Conservation (phyloP, 2,329 filamentous ascomycete genomes). For the Nannizzia gypsea region DNA sequence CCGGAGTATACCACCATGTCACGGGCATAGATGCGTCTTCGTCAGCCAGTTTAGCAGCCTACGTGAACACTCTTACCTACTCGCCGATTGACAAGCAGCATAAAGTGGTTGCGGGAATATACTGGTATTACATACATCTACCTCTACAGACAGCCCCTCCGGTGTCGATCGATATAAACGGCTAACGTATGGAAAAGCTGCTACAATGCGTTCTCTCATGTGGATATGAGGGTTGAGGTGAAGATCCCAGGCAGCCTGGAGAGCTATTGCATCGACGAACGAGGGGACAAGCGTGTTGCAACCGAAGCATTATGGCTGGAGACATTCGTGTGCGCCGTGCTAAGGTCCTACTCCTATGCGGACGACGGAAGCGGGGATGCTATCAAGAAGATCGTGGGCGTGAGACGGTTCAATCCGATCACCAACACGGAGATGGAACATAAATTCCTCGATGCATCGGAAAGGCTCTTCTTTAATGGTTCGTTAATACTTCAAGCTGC, state of each 20-base stretch:
- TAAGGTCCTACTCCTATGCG: constrained; percentile 91
- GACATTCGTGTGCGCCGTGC: constrained; percentile 88
- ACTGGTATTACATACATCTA: constrained; percentile 58
- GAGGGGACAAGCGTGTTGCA: constrained; percentile 84
- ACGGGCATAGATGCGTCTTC: constrained; percentile 95
- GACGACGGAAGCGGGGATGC: constrained; percentile 89
- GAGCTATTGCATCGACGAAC: constrained; percentile 93
- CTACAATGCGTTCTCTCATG: constrained; percentile 96
- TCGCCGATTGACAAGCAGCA: constrained; percentile 69
- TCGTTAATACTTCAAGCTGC: constrained; percentile 8
- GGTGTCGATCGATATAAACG: not conserved
- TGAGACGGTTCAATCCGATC: constrained; percentile 91
- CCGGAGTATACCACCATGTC: constrained; percentile 93
- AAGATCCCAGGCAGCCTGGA: constrained; percentile 94
- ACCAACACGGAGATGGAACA: constrained; percentile 98
- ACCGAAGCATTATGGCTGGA: constrained; percentile 94
- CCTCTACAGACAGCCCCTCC: constrained; percentile 16
- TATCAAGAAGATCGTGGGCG: constrained; percentile 95
- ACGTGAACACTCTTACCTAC: constrained; percentile 96
- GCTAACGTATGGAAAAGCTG: constrained; percentile 43
- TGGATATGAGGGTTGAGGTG: constrained; percentile 97
- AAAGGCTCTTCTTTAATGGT: constrained; percentile 91
- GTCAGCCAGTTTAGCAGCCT: constrained; percentile 89
- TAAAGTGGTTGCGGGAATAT: constrained; percentile 88
- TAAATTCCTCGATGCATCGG: constrained; percentile 84